Base-by-base conservation (phyloP, 1,284 basidiomycete genomes). In the Agaricales sp. region DNA sequence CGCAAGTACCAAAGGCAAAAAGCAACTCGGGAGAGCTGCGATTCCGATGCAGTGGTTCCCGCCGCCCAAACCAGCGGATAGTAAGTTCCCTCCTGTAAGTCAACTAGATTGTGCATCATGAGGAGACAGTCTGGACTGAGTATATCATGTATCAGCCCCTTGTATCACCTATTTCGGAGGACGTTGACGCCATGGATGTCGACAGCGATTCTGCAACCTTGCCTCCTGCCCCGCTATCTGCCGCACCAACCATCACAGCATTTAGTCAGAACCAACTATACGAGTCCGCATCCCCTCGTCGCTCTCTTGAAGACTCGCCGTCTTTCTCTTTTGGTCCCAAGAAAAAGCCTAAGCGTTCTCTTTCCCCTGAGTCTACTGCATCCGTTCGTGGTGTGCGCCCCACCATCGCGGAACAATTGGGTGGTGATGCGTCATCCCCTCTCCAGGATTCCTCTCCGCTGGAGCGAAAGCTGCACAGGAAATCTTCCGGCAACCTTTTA, bases 151-250 rank as follows among this genome's bases (percentile, higher is more conserved):
- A 58, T 59, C 55, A 74, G 70, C 65, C 63, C 35, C 57, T 57
- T 46, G 62, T 62, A 48, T 57, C 64, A 45, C 58, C 65, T n/a
- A 58, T 64, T 13, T 71, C 70, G 45, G 66, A 73, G 22, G 59
- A 62, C 45, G 75, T 77, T 51, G 85, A 87, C 61, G 79, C 79
- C 18, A 88, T 88, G 86, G 85, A 88, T 55, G 70, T 88, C 37
- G 86, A 88, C 60, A 70, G 44, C 44, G 44, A 23, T 13, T 11
- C 16, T n/a, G 8, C 8, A 6, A 21, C 20, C 6, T 22, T 22
- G 6, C 24, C 59, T 16, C 58, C 63, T 51, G 56, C 65, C 21
- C 73, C 73, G 39, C 59, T 71, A 22, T 75, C 80, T 12, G 69
- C 76, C 21, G 73, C 72, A n/a, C 71, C 78, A 0, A 73, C 73